A percentile compares a stretch with the other conserved stretches of the same genome.
Conservation (phyloP, 2,329 filamentous ascomycete species). For the Hypoxylon sp. region DNA sequence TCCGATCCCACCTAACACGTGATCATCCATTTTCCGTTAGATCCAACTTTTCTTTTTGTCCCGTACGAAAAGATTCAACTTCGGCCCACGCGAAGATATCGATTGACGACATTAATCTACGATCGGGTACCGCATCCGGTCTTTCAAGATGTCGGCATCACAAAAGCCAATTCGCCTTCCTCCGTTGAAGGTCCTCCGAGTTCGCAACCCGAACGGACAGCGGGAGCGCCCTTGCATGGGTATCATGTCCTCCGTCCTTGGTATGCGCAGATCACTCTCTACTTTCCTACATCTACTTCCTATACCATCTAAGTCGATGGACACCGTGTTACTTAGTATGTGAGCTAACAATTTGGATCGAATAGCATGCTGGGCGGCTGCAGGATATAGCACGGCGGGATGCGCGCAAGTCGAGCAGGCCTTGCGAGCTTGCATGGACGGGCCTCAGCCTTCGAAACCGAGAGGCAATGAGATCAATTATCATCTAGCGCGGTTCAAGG, state of each 20-base stretch:
- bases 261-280: constrained; percentile 55
- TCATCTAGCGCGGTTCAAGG: constrained; percentile 85
- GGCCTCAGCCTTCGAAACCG: constrained; percentile 66
- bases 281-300: constrained; percentile 29
- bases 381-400: constrained; percentile 75
- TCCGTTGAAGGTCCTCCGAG: constrained; percentile 68
- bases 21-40: constrained; percentile 14
- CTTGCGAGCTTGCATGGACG: constrained; percentile 83
- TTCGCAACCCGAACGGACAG: constrained; percentile 66
- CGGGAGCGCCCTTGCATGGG: constrained; percentile 67
- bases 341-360: constrained; percentile 21
- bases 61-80: constrained; percentile 31
- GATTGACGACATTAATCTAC: constrained; percentile 23
- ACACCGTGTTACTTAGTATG: not conserved
- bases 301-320: not conserved
- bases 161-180: constrained; percentile 71
- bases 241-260: constrained; percentile 71
- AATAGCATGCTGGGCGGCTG: constrained; percentile 86
- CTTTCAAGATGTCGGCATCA: constrained; percentile 59
- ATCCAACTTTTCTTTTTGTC: constrained; percentile 7
- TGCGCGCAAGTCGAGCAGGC: constrained; percentile 72
- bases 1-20: constrained; percentile 21
- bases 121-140: constrained; percentile 12
- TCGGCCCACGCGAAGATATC: constrained; percentile 27
- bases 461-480: constrained; percentile 91